Evolutionary conservation across 805 yeast species (phyloP), one percentile per base, ranked within the genome.

Genomic region (Debaryomyces hansenii): DNA sequence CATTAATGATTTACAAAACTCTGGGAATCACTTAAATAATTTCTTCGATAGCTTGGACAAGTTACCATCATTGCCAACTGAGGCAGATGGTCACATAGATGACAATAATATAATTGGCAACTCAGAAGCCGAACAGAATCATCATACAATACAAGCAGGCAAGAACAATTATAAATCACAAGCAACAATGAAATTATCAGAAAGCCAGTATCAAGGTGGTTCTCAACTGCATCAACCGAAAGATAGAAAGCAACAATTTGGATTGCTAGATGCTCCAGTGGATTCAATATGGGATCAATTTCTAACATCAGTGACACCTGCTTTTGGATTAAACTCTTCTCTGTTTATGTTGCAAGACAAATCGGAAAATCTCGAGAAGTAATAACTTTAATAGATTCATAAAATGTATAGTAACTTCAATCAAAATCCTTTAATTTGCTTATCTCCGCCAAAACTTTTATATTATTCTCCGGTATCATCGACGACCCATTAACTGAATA

Each of bases 241-340:
- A 34, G 89, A 84, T 50, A 85, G 84, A 4, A 76, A 74, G 49
- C 68, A 72, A 42, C 75, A 83, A 16, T 80, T 74, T 57, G 87
- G 83, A 54, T 66, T 85, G 69, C 78, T 75, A 55, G 85, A 79
- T 58, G 78, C 83, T 40, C 83, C 86, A 4, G 75, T 80, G 2
- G 89, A 84, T 45, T 71, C 82, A 20, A 82, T 84, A 29, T 84
- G 89, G 87, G 88, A 82, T 43, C 86, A 82, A 53, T 79, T 80
- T 53, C 81, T 83, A 57, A 66, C 77, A 5, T 47, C 51, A 10
- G 28, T 31, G 7, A 33, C 31, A 12, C 45, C 39, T 20, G 12
- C 36, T 35, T 15, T 18, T 15, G 20, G 29, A 18, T 37, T 20
- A 10, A 20, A 24, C n/a, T 35, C 38, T 18, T 37, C 21, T 20